phyloP scores from a whole-genome alignment of 805 yeast genomes.

The Cyberlindnera meyerae region DNA sequence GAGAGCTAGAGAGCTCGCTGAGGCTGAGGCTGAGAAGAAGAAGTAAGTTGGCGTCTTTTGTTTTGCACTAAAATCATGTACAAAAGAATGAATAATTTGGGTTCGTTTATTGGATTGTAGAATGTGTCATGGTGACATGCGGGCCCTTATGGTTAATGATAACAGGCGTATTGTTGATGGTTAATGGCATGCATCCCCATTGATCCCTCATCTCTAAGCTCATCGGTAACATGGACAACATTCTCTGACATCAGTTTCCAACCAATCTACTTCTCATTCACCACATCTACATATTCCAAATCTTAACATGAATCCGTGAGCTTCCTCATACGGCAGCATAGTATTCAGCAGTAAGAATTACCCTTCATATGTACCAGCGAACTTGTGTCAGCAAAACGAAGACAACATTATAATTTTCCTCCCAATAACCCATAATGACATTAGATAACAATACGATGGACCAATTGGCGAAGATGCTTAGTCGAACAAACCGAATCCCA shows the following conservation, averaged over 20 bases:
- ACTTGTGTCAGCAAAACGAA: slow-evolving; percentile 6
- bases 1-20: slow-evolving; percentile 96
- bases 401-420: slow-evolving; percentile 5
- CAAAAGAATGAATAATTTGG: slow-evolving; percentile 15
- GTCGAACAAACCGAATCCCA: slow-evolving; percentile 95
- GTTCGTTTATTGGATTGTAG: too few species aligned
- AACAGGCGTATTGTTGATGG: too few species aligned
- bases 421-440: slow-evolving; percentile 6
- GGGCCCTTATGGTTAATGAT: too few species aligned
- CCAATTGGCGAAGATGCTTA: slow-evolving; percentile 32
- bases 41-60: slow-evolving; percentile 49
- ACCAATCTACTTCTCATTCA: too few species aligned
- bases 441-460: not conserved
- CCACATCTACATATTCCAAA: not conserved
- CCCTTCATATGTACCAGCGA: too few species aligned
- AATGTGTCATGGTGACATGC: too few species aligned
- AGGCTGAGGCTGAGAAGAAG: slow-evolving; percentile 99
- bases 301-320: slow-evolving; percentile 8
- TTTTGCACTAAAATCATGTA: slow-evolving; percentile 19
- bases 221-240: too few species aligned
- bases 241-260: too few species aligned
- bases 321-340: slow-evolving; percentile 5
- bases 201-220: too few species aligned
- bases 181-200: too few species aligned
- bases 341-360: slow-evolving; percentile 2